Percentiles rank a stretch among this genome's conserved stretches.
Evolutionary conservation across 2,329 filamentous ascomycete species (phyloP).

Genomic region (Phyllachora maydis): DNA sequence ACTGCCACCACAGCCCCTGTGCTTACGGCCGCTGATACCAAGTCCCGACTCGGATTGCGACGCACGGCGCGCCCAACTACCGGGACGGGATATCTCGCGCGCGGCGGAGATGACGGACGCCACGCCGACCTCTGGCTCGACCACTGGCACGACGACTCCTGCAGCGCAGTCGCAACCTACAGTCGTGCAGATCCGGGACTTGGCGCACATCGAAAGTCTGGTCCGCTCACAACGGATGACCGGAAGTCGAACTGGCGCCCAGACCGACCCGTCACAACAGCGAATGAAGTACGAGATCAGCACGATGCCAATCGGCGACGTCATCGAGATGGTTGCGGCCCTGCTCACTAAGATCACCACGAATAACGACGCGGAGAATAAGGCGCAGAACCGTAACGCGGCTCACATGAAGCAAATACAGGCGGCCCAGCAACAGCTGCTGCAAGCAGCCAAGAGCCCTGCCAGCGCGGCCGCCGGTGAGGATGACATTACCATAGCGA

Average conservation of each 20-base stretch:
- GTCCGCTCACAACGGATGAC: conserved; percentile 56
- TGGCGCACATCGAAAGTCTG: conserved; percentile 80
- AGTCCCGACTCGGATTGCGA: too few species aligned
- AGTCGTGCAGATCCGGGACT: conserved; percentile 63
- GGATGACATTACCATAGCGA: too few species aligned
- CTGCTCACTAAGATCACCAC: conserved; percentile 92
- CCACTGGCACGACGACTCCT: too few species aligned
- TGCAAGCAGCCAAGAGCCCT: too few species aligned
- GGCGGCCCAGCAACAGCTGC: too few species aligned
- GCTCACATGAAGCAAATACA: conserved; percentile 34
- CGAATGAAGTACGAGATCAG: conserved; percentile 78
- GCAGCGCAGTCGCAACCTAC: conserved; percentile 23
- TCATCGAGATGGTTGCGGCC: conserved; percentile 98
- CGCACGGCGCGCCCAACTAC: too few species aligned
- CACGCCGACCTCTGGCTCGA: too few species aligned
- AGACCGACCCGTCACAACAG: conserved; percentile 27
- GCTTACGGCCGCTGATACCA: too few species aligned
- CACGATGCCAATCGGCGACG: conserved; percentile 87
- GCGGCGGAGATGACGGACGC: too few species aligned
- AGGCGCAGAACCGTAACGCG: conserved; percentile 59
- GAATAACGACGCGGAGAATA: conserved; percentile 87
- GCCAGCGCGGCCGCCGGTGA: too few species aligned
- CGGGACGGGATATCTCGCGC: too few species aligned
- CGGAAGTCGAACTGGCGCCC: conserved; percentile 23
- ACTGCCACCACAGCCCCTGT: too few species aligned